A percentile compares a stretch with the other conserved stretches of the same genome.
Conservation (phyloP, 805 yeast species). For the Kodamaea kaohsiungensis region DNA sequence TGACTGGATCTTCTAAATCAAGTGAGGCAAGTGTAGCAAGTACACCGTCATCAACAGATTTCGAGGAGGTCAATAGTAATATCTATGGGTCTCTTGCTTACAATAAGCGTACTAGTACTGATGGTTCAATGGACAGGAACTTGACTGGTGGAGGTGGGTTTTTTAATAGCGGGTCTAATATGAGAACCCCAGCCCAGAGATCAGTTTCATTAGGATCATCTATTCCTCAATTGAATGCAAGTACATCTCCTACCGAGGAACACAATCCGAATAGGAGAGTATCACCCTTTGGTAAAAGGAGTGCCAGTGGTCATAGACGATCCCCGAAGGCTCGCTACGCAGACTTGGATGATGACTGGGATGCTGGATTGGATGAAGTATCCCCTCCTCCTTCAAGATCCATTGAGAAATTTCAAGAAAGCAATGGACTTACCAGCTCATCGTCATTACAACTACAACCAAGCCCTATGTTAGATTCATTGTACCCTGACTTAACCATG, state of each 20-base stretch:
- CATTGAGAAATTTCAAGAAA: neutral
- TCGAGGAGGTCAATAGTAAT: conserved; percentile 33
- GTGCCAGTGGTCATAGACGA: conserved; percentile 5
- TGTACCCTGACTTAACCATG: conserved; percentile 38
- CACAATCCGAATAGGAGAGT: neutral
- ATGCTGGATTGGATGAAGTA: conserved; percentile 59
- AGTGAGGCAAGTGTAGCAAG: conserved; percentile 2
- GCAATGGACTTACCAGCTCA: neutral
- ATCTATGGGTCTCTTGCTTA: conserved; percentile 41
- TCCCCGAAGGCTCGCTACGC: conserved; percentile 42
- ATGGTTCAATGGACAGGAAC: neutral
- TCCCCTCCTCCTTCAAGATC: conserved; percentile 8
- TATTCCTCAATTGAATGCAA: conserved; percentile 10
- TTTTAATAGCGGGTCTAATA: conserved; percentile 15
- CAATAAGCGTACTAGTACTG: conserved; percentile 10
- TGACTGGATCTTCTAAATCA: conserved; percentile 28
- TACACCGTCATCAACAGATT: conserved; percentile 10
- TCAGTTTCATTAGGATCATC: conserved; percentile 23
- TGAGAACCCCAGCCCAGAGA: conserved; percentile 17
- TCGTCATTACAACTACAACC: conserved; percentile 24
- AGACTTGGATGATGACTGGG: conserved; percentile 92
- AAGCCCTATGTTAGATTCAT: conserved; percentile 33
- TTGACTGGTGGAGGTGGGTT: conserved; percentile 3
- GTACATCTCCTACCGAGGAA: conserved; percentile 4
- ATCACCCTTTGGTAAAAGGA: conserved; percentile 7